Evolutionary conservation across 306 rosid species (phyloP).

Genomic region (Begonia loranthoides): DNA sequence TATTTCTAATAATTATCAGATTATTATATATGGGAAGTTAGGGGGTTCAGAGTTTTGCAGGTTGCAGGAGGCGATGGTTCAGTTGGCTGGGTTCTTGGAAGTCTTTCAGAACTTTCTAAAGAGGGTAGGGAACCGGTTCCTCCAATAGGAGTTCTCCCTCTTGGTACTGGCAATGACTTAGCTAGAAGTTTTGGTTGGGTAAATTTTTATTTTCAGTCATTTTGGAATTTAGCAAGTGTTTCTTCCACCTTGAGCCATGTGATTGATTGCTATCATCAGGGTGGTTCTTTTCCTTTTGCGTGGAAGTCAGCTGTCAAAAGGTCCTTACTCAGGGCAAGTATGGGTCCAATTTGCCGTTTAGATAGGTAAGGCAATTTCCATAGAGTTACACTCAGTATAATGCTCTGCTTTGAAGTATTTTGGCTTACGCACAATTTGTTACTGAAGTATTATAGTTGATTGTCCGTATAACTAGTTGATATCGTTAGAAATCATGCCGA

Average conservation of each 20-base stretch:
- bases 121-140: conserved; percentile 60
- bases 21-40: too few species aligned
- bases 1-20: too few species aligned
- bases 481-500: not conserved
- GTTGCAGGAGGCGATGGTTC: conserved; percentile 99
- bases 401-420: not conserved
- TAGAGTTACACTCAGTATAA: not conserved
- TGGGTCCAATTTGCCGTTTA: conserved; percentile 40
- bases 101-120: conserved; percentile 52
- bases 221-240: conserved; percentile 10
- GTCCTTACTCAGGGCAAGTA: conserved; percentile 49
- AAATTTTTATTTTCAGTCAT: conserved; percentile 20
- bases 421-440: too few species aligned
- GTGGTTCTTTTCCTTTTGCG: conserved; percentile 92
- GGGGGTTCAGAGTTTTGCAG: conserved; percentile 30
- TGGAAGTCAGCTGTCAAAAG: conserved; percentile 83
- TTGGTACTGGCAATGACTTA: conserved; percentile 94
- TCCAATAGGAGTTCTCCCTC: conserved; percentile 79
- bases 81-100: conserved; percentile 95
- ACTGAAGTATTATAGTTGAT: too few species aligned
- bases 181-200: conserved; percentile 96
- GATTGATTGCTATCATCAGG: conserved; percentile 38
- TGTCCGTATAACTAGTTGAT: not conserved
- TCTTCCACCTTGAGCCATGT: conserved; percentile 16
- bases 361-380: conserved; percentile 45